These are phyloP conservation scores for Mycena sp. DNA, from an alignment of 1,284 basidiomycete genomes.

Conservation along the genomic window DNA sequence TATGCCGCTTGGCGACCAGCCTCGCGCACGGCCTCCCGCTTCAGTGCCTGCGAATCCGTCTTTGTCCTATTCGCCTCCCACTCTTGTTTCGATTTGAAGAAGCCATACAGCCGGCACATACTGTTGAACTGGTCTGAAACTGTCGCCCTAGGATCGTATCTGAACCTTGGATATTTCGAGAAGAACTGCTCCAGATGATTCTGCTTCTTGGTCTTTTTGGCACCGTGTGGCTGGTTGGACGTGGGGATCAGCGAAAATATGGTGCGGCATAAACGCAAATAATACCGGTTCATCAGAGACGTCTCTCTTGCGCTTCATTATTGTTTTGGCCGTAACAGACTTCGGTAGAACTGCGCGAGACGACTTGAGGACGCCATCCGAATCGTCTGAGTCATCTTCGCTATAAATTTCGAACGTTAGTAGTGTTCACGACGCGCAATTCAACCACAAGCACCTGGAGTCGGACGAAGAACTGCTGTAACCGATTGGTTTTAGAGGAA, in stretches of 20 bases:
- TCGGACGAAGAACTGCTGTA: too few species aligned
- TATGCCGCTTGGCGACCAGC: not conserved
- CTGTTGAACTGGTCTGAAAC: slow-evolving; percentile 5
- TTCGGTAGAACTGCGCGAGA: too few species aligned
- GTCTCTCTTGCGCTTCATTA: too few species aligned
- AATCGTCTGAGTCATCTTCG: too few species aligned
- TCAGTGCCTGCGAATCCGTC: not conserved
- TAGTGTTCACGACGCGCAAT: too few species aligned
- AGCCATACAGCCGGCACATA: slow-evolving; percentile 1
- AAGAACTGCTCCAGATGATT: slow-evolving; percentile 1
- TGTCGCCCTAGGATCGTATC: not conserved
- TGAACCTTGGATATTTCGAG: slow-evolving; percentile 2
- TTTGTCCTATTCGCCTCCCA: not conserved
- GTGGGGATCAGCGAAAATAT: not conserved
- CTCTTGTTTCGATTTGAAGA: not conserved
- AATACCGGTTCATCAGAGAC: too few species aligned
- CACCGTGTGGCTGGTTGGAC: not conserved
- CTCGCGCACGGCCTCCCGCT: too few species aligned
- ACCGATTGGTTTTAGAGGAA: too few species aligned
- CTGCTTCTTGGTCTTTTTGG: not conserved
- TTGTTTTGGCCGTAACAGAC: too few species aligned
- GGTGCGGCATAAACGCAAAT: not conserved
- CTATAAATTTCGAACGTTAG: too few species aligned
- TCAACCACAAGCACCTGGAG: too few species aligned
- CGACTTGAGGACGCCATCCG: too few species aligned